Conservation (phyloP, 768 basidiomycete species). For the Rhizopogon roseolus region DNA sequence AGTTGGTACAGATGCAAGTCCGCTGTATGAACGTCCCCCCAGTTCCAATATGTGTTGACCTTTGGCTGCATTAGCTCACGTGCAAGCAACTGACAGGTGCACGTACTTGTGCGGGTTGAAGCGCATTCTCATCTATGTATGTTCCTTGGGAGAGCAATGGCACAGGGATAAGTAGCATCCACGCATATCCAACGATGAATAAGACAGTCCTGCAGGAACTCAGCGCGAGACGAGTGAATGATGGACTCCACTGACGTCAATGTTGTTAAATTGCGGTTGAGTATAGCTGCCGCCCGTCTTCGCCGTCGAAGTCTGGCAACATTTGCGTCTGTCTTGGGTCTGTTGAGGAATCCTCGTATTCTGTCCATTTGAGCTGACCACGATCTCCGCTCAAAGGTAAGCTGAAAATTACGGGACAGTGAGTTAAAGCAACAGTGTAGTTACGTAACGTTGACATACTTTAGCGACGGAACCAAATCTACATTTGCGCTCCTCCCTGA, state of each 20-base stretch:
- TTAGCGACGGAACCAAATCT: too few relatives aligned
- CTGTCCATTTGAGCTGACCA: conserved; percentile 19
- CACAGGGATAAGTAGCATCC: conserved; percentile 77
- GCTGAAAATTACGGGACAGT: too few relatives aligned
- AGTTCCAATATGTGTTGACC: conserved; percentile 91
- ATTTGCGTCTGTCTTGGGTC: conserved; percentile 24
- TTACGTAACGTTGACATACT: conserved; percentile 1
- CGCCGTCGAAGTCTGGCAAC: conserved; percentile 43
- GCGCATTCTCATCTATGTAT: conserved; percentile 93
- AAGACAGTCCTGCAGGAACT: conserved; percentile 45
- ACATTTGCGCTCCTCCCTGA: too few relatives aligned
- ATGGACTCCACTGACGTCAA: conserved; percentile 20
- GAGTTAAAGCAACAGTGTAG: neutral
- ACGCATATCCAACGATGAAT: conserved; percentile 66
- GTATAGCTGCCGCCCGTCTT: conserved; percentile 26
- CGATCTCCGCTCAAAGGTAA: too few relatives aligned
- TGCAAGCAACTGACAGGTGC: neutral
- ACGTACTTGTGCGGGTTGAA: conserved; percentile 85
- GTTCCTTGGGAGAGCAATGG: conserved; percentile 58
- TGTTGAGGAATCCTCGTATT: conserved; percentile 12
- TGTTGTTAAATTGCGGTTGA: conserved; percentile 29
- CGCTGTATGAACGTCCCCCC: conserved; percentile 85
- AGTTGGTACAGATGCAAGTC: conserved; percentile 75
- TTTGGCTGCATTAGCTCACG: conserved; percentile 25
- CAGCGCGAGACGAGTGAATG: conserved; percentile 1